phyloP scores from a whole-genome alignment of 345 rosid genomes.

The Citrus reticulata region DNA sequence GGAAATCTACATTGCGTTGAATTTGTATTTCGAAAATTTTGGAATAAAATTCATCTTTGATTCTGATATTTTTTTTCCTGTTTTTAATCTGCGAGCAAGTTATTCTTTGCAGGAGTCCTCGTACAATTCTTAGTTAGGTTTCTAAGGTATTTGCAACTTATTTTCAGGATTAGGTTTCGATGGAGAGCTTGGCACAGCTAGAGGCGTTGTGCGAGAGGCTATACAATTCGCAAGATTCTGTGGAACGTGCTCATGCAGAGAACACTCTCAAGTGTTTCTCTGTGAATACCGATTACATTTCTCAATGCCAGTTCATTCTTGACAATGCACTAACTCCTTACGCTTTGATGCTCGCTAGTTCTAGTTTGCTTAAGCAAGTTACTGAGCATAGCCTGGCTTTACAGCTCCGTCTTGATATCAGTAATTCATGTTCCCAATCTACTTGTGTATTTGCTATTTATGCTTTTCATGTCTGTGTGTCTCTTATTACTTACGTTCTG shows the following conservation, averaged over 20 bases:
- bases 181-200: constrained; percentile 98
- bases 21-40: neutral
- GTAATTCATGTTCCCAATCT: constrained; percentile 31
- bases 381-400: constrained; percentile 86
- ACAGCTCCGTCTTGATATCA: constrained; percentile 90
- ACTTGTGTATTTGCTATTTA: neutral
- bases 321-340: constrained; percentile 96
- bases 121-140: too few species aligned
- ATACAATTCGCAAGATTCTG: constrained; percentile 90
- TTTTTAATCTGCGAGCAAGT: too few species aligned
- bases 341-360: constrained; percentile 98
- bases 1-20: neutral
- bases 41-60: neutral
- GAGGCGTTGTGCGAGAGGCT: constrained; percentile 97
- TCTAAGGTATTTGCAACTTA: neutral
- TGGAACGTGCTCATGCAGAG: constrained; percentile 91
- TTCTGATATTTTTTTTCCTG: neutral
- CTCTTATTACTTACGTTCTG: neutral
- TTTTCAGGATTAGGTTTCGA: constrained; percentile 10
- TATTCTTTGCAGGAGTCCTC: too few species aligned
- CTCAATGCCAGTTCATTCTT: constrained; percentile 96
- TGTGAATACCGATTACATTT: constrained; percentile 79
- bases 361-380: constrained; percentile 93
- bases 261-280: constrained; percentile 90
- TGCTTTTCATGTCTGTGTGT: neutral